Conservation (phyloP, 2,329 filamentous ascomycete genomes). For the Chaetomiaceae sp. region DNA sequence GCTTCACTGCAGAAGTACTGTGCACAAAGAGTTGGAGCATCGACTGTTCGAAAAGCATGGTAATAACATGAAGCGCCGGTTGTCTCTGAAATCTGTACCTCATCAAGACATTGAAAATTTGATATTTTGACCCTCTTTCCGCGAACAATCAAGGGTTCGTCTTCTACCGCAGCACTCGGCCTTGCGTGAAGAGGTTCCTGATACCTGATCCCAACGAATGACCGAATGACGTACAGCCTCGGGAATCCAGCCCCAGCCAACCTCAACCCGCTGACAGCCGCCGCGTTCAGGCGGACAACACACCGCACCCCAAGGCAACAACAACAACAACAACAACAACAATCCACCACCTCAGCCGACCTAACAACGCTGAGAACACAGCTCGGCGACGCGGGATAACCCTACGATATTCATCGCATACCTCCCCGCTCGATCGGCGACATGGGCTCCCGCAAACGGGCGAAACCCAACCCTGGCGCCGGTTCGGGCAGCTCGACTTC, state of each 20-base stretch:
- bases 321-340: neutral
- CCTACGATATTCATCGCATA: neutral
- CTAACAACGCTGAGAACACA: too few species aligned
- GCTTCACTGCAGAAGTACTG: too few species aligned
- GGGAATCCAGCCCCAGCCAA: conserved; percentile 16
- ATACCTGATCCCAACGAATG: conserved; percentile 1
- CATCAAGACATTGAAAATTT: too few species aligned
- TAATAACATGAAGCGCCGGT: too few species aligned
- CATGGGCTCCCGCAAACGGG: conserved; percentile 42
- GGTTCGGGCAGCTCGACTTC: conserved; percentile 7
- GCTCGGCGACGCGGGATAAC: neutral
- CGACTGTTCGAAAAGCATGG: too few species aligned
- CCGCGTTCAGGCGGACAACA: conserved; percentile 10
- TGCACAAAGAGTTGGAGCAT: too few species aligned
- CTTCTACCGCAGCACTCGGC: neutral
- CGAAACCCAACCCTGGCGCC: conserved; percentile 33
- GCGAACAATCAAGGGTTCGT: too few species aligned
- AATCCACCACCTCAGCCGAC: neutral
- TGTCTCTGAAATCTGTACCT: too few species aligned
- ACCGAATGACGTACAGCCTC: conserved; percentile 22
- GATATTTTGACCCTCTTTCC: too few species aligned
- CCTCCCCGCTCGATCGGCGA: conserved; percentile 9
- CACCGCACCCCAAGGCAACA: conserved; percentile 7
- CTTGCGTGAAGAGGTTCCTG: conserved; percentile 4
- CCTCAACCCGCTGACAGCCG: conserved; percentile 8